Conservation (phyloP, 257 asterid genomes). For the Anisodus tanguticus region DNA sequence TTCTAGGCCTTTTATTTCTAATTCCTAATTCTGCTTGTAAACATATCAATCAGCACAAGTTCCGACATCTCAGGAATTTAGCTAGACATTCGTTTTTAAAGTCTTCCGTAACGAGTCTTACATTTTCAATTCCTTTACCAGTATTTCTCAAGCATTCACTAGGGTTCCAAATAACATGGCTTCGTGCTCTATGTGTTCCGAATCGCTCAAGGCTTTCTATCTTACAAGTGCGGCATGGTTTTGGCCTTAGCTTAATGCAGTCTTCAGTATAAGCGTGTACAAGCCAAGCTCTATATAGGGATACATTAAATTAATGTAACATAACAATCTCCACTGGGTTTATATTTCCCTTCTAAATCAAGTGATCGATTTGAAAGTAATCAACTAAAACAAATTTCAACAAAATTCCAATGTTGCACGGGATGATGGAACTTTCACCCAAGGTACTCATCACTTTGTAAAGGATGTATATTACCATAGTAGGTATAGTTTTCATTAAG, state of each 20-base stretch:
- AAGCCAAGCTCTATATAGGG: not conserved
- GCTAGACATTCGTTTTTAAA: not conserved
- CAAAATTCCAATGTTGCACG: not conserved
- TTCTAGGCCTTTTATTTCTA: not conserved
- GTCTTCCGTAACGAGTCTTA: not conserved
- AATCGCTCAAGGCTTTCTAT: not conserved
- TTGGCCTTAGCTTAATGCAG: constrained; percentile 9
- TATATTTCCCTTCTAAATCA: not conserved
- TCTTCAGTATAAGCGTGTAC: not conserved
- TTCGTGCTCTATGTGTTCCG: not conserved
- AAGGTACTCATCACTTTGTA: too few relatives aligned
- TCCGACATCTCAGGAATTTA: not conserved
- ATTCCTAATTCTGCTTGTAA: not conserved
- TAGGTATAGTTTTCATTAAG: not conserved
- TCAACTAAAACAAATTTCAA: not conserved
- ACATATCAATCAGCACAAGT: not conserved
- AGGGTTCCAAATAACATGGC: not conserved
- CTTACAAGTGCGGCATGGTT: not conserved
- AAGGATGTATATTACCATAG: not conserved
- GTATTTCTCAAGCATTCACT: not conserved
- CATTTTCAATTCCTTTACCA: not conserved
- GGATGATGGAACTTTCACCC: not conserved
- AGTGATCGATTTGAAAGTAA: not conserved
- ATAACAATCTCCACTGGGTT: not conserved
- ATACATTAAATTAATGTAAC: not conserved